These are phyloP conservation scores for Mixia osmundae DNA, from an alignment of 1,284 basidiomycete species.

Conservation along the genomic window DNA sequence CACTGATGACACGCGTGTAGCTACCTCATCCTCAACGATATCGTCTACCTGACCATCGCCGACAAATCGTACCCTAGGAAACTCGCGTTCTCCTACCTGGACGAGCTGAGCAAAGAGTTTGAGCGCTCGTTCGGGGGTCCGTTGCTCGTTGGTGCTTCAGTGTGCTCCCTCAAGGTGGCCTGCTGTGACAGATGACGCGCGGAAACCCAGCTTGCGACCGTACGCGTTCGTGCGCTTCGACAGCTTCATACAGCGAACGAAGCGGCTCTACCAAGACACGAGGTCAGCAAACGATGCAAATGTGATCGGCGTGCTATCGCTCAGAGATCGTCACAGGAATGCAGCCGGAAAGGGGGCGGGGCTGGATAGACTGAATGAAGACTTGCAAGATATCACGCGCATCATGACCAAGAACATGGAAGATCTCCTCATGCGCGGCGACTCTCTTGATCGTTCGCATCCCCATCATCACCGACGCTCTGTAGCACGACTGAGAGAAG, in stretches of 20 bases:
- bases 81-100: conserved; percentile 89
- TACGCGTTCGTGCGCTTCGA: conserved; percentile 95
- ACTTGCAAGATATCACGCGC: conserved; percentile 85
- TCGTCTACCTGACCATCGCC: conserved; percentile 83
- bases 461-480: background rate
- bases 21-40: conserved; percentile 80
- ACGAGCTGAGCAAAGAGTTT: conserved; percentile 93
- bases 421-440: conserved; percentile 89
- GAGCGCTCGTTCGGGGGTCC: conserved; percentile 21
- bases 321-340: too few relatives aligned
- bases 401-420: conserved; percentile 99
- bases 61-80: conserved; percentile 95
- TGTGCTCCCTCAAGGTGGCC: background rate
- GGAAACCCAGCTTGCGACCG: conserved; percentile 30
- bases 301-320: too few relatives aligned
- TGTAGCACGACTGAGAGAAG: conserved; percentile 1
- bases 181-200: conserved; percentile 5
- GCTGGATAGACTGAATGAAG: conserved; percentile 77
- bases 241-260: conserved; percentile 96
- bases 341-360: conserved; percentile 15
- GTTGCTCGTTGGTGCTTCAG: conserved; percentile 16
- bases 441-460: conserved; percentile 79
- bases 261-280: conserved; percentile 79
- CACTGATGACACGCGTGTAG: conserved; percentile 25
- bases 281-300: conserved; percentile 2